A percentile compares a stretch with the other conserved stretches of the same genome.
phyloP scores from a whole-genome alignment of 2,329 filamentous ascomycete genomes.

The Stagonosporopsis chrysanthemi region DNA sequence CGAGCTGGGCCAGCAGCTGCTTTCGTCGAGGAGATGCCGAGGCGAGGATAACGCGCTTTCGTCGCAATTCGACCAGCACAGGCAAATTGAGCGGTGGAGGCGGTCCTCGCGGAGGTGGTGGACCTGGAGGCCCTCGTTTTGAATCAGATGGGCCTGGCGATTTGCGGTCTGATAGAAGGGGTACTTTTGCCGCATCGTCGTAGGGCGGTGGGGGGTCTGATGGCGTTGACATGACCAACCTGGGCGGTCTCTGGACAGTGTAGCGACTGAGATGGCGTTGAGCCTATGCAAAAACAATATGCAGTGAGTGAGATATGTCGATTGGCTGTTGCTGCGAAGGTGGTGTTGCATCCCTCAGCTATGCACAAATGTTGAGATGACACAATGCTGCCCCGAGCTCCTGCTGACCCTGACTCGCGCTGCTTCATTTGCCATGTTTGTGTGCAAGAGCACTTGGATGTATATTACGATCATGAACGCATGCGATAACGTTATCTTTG shows the following conservation, averaged over 20 bases:
- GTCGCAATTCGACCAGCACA: conserved; percentile 76
- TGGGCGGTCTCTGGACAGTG: neutral
- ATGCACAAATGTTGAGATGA: conserved; percentile 17
- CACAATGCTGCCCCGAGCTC: conserved; percentile 13
- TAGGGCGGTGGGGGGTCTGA: conserved; percentile 53
- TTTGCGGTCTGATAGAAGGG: conserved; percentile 27
- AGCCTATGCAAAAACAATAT: conserved; percentile 1
- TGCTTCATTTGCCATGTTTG: neutral
- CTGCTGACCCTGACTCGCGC: conserved; percentile 13
- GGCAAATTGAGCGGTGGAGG: conserved; percentile 79
- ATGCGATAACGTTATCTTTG: neutral
- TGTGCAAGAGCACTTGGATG: neutral
- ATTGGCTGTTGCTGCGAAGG: neutral
- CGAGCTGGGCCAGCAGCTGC: conserved; percentile 82
- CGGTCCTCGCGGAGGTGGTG: conserved; percentile 66
- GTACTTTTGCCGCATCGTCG: conserved; percentile 44
- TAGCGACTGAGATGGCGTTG: neutral
- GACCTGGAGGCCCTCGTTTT: conserved; percentile 35
- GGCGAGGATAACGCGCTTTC: conserved; percentile 85
- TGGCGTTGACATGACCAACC: conserved; percentile 10
- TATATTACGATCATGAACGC: neutral
- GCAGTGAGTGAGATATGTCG: neutral
- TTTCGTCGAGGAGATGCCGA: conserved; percentile 86
- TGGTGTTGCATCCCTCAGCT: conserved; percentile 11
- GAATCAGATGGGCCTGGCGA: conserved; percentile 24